These are phyloP conservation scores for Kluyveromyces nonfermentans DNA, from an alignment of 805 yeast species.

Conservation along the genomic window DNA sequence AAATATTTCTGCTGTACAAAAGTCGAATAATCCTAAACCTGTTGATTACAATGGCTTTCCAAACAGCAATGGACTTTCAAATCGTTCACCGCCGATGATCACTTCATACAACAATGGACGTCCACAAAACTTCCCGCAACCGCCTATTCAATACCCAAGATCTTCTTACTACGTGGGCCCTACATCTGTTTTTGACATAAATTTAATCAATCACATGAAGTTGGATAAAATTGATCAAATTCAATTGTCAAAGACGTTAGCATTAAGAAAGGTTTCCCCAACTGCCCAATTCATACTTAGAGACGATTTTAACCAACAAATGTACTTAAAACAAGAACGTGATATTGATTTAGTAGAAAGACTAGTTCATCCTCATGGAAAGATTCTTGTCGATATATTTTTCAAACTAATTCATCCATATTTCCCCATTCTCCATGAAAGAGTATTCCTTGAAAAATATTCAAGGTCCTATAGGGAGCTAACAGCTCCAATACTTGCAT, in stretches of 20 bases:
- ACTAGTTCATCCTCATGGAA: slow-evolving; percentile 88
- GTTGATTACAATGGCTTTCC: neutral
- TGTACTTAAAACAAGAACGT: slow-evolving; percentile 58
- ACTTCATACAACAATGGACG: slow-evolving; percentile 2
- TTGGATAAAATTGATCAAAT: slow-evolving; percentile 73
- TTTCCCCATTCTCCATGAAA: slow-evolving; percentile 84
- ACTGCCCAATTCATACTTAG: slow-evolving; percentile 67
- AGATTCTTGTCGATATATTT: slow-evolving; percentile 65
- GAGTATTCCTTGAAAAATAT: slow-evolving; percentile 86
- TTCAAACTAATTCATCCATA: slow-evolving; percentile 84
- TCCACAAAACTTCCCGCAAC: slow-evolving; percentile 2
- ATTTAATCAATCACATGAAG: slow-evolving; percentile 53
- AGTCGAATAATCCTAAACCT: neutral
- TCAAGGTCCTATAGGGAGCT: slow-evolving; percentile 85
- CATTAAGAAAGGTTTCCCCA: slow-evolving; percentile 71
- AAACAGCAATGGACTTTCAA: neutral
- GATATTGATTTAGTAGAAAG: slow-evolving; percentile 79
- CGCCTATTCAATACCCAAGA: slow-evolving; percentile 74
- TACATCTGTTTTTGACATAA: slow-evolving; percentile 72
- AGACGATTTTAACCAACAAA: slow-evolving; percentile 68
- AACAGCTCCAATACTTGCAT: slow-evolving; percentile 83
- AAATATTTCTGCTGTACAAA: neutral
- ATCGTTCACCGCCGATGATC: neutral
- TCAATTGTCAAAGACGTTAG: slow-evolving; percentile 53
- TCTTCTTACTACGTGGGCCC: slow-evolving; percentile 86